A percentile compares a stretch with the other conserved stretches of the same genome.
phyloP scores from a whole-genome alignment of 2,329 filamentous ascomycete genomes.

The Fusarium subtropicale region DNA sequence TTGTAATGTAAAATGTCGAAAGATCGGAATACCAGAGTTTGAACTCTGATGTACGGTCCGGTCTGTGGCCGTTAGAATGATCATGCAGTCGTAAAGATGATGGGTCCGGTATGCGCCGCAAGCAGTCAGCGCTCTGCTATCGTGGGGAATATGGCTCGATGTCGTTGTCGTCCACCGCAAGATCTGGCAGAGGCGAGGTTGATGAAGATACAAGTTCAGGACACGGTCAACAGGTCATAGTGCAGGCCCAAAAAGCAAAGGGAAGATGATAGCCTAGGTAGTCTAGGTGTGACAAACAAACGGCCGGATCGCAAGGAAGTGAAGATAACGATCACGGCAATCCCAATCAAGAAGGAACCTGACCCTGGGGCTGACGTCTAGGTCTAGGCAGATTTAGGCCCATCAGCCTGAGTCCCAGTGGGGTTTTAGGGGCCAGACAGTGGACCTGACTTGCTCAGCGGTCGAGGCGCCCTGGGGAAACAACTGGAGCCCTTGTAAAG shows the following conservation, averaged over 20 bases:
- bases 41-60: not conserved
- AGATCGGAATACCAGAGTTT: not conserved
- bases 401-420: slow-evolving; percentile 32
- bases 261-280: slow-evolving; percentile 1
- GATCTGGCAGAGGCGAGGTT: slow-evolving; percentile 6
- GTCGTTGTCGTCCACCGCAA: slow-evolving; percentile 17
- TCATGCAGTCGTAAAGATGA: slow-evolving; percentile 21
- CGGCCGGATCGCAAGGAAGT: slow-evolving; percentile 28
- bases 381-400: slow-evolving; percentile 37
- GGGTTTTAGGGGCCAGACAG: slow-evolving; percentile 24
- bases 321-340: slow-evolving; percentile 40
- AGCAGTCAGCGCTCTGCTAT: slow-evolving; percentile 28
- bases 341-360: slow-evolving; percentile 39
- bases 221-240: not conserved
- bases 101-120: slow-evolving; percentile 41
- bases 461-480: slow-evolving; percentile 32
- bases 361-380: slow-evolving; percentile 38
- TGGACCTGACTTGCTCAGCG: slow-evolving; percentile 24
- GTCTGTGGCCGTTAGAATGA: slow-evolving; percentile 9
- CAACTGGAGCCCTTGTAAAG: slow-evolving; percentile 6
- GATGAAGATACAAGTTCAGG: slow-evolving; percentile 4
- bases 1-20: not conserved
- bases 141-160: slow-evolving; percentile 28
- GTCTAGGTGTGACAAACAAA: slow-evolving; percentile 26
- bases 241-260: not conserved